Percentiles rank a stretch among this genome's conserved stretches.
Conservation (phyloP, 768 basidiomycete species). For the Russula sp. region DNA sequence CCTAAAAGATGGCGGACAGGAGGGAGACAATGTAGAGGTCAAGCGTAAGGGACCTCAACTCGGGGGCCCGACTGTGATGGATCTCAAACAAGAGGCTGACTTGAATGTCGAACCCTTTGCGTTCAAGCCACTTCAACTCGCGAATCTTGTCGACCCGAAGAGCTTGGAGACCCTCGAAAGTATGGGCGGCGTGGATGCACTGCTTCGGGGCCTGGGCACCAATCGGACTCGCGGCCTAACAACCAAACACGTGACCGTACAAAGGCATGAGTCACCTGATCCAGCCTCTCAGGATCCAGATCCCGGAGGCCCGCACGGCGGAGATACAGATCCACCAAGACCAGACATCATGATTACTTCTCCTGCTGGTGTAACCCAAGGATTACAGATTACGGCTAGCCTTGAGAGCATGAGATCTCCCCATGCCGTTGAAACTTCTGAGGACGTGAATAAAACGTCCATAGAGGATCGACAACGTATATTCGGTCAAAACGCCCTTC, state of each 20-base stretch:
- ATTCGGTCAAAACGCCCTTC: slow-evolving; percentile 49
- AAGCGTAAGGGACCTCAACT: slow-evolving; percentile 12
- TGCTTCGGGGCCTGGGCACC: slow-evolving; percentile 73
- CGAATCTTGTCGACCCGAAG: slow-evolving; percentile 88
- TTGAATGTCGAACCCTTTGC: slow-evolving; percentile 66
- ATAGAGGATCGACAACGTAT: slow-evolving; percentile 42
- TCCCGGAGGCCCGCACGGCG: slow-evolving; percentile 11
- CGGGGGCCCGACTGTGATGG: slow-evolving; percentile 28
- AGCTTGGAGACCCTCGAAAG: slow-evolving; percentile 56
- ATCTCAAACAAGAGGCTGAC: slow-evolving; percentile 38
- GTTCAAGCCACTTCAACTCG: slow-evolving; percentile 74
- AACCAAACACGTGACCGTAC: not conserved
- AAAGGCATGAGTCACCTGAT: not conserved
- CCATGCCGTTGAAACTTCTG: not conserved
- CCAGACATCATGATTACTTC: slow-evolving; percentile 38
- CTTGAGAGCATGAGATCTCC: not conserved
- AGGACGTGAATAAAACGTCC: slow-evolving; percentile 31
- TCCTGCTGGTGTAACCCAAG: slow-evolving; percentile 28
- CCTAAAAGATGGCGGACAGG: slow-evolving; percentile 25
- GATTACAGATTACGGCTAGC: slow-evolving; percentile 14
- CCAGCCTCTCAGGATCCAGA: not conserved
- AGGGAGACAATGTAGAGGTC: slow-evolving; percentile 18
- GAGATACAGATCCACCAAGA: slow-evolving; percentile 29
- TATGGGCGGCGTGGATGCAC: slow-evolving; percentile 63
- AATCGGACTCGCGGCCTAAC: slow-evolving; percentile 44